Conservation (phyloP, 306 rosid species). For the Rosa lucieae region DNA sequence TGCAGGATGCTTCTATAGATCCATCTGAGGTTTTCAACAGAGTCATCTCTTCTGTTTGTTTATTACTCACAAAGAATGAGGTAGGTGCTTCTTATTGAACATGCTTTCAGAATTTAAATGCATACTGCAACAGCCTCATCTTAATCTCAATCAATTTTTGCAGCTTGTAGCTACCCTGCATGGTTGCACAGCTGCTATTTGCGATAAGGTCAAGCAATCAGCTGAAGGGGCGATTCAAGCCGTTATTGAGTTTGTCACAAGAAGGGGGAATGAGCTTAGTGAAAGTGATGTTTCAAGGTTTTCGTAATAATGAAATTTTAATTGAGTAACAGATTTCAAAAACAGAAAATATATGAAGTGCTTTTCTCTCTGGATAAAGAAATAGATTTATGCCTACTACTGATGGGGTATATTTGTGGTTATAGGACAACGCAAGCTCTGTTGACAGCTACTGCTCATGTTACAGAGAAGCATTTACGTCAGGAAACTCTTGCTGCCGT, state of each 20-base stretch:
- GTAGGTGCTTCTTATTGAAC: slow-evolving; percentile 33
- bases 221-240: slow-evolving; percentile 98
- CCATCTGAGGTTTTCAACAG: slow-evolving; percentile 98
- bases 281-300: slow-evolving; percentile 90
- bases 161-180: slow-evolving; percentile 88
- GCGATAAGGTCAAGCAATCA: slow-evolving; percentile 91
- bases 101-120: neutral
- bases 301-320: slow-evolving; percentile 20
- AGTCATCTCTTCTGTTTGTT: slow-evolving; percentile 80
- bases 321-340: slow-evolving; percentile 12
- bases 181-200: slow-evolving; percentile 79
- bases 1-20: slow-evolving; percentile 94
- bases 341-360: slow-evolving; percentile 18
- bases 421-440: slow-evolving; percentile 85
- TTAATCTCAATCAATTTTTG: slow-evolving; percentile 19
- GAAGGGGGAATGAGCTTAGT: slow-evolving; percentile 72
- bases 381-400: slow-evolving; percentile 21
- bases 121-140: neutral
- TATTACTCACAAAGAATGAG: slow-evolving; percentile 83
- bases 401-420: slow-evolving; percentile 28
- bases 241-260: slow-evolving; percentile 76
- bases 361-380: slow-evolving; percentile 24
- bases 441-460: slow-evolving; percentile 72
- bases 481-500: slow-evolving; percentile 94
- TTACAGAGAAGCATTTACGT: slow-evolving; percentile 85